Evolutionary conservation across 495 filamentous ascomycete species (phyloP).

Genomic region (Lepraria neglecta): DNA sequence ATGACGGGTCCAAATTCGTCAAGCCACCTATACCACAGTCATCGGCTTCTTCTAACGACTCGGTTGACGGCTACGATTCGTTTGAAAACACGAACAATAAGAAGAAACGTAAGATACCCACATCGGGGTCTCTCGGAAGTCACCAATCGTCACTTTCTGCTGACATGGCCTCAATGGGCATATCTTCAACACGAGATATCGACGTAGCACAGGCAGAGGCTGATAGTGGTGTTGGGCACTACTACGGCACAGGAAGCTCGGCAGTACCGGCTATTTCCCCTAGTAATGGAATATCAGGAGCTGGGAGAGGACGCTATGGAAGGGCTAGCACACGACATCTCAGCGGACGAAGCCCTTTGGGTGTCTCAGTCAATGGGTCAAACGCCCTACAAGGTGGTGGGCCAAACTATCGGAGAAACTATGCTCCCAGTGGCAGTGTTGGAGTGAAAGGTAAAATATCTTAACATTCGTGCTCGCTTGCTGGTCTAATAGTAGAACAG

Average conservation of each 20-base stretch:
- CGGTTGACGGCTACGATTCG: slow-evolving; percentile 80
- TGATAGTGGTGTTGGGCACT: slow-evolving; percentile 45
- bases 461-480: neutral
- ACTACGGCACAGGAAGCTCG: slow-evolving; percentile 51
- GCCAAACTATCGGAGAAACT: slow-evolving; percentile 22
- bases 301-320: slow-evolving; percentile 73
- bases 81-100: slow-evolving; percentile 99
- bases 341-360: slow-evolving; percentile 61
- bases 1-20: slow-evolving; percentile 33
- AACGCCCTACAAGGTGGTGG: slow-evolving; percentile 38
- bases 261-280: slow-evolving; percentile 38
- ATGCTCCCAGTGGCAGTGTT: neutral
- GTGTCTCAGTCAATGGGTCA: slow-evolving; percentile 50
- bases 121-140: slow-evolving; percentile 60
- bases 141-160: slow-evolving; percentile 58
- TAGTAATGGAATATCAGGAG: slow-evolving; percentile 63
- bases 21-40: slow-evolving; percentile 44
- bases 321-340: slow-evolving; percentile 43
- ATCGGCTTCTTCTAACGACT: slow-evolving; percentile 42
- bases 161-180: slow-evolving; percentile 57
- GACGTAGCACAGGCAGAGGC: slow-evolving; percentile 40
- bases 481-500: slow-evolving; percentile 21
- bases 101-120: slow-evolving; percentile 97
- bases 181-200: slow-evolving; percentile 43
- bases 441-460: slow-evolving; percentile 24